phyloP scores from a whole-genome alignment of 2,329 filamentous ascomycete genomes.

The Fusarium agapanthi region DNA sequence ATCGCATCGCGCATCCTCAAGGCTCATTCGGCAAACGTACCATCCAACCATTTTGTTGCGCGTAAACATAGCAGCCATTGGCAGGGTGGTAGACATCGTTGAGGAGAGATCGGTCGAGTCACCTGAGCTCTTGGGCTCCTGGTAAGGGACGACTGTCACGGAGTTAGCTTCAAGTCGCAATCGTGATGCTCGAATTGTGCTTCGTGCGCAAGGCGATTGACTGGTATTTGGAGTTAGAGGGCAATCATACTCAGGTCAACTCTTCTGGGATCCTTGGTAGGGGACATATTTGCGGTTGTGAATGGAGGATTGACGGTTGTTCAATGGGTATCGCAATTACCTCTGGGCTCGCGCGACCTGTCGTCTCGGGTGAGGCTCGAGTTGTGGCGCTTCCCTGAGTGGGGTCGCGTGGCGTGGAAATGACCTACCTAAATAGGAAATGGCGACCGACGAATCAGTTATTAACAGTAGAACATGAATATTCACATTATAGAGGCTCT shows the following conservation, averaged over 20 bases:
- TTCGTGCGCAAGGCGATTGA: not conserved
- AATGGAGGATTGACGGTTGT: slow-evolving; percentile 20
- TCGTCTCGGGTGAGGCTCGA: slow-evolving; percentile 21
- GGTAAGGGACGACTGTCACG: slow-evolving; percentile 83
- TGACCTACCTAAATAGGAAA: slow-evolving; percentile 30
- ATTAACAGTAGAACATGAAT: not conserved
- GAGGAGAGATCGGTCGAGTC: slow-evolving; percentile 75
- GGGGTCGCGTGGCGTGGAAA: slow-evolving; percentile 25
- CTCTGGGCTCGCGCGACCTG: slow-evolving; percentile 29
- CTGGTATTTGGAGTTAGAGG: not conserved
- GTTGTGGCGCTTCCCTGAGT: slow-evolving; percentile 13
- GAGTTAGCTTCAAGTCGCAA: slow-evolving; percentile 17
- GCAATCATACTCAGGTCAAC: slow-evolving; percentile 53
- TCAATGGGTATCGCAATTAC: slow-evolving; percentile 35
- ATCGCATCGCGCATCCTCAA: not conserved
- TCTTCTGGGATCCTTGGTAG: slow-evolving; percentile 55
- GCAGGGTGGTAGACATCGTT: slow-evolving; percentile 79
- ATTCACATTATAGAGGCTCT: not conserved
- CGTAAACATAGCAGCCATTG: slow-evolving; percentile 83
- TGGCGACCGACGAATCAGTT: not conserved
- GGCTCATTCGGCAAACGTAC: slow-evolving; percentile 49
- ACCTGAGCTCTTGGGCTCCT: slow-evolving; percentile 74
- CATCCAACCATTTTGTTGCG: slow-evolving; percentile 85
- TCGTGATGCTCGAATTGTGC: not conserved
- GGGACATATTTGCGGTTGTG: slow-evolving; percentile 47